Conservation (phyloP, 148 eudicot genomes). For the Fagopyrum homotropicum region DNA sequence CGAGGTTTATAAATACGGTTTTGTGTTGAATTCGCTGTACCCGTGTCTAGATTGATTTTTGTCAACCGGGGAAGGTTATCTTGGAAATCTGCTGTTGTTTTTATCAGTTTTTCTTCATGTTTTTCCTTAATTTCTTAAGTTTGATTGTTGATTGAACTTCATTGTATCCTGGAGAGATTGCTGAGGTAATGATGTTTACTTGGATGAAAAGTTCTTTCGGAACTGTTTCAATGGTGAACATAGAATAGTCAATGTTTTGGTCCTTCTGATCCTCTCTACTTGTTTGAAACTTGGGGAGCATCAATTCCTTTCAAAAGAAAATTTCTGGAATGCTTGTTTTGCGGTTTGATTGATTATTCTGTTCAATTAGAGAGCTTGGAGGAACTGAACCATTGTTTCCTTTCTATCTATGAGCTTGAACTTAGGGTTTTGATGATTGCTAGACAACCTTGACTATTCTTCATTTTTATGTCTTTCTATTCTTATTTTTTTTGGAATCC, state of each 20-base stretch:
- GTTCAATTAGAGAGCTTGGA: neutral
- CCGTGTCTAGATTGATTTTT: too few relatives aligned
- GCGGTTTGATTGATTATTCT: neutral
- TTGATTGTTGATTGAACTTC: too few relatives aligned
- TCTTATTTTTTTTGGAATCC: too few relatives aligned
- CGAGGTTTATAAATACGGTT: too few relatives aligned
- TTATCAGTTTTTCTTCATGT: too few relatives aligned
- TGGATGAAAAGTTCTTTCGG: neutral
- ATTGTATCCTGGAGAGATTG: neutral
- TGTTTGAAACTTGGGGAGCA: neutral
- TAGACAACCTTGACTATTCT: too few relatives aligned
- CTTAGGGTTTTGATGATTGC: neutral
- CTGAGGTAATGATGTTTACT: neutral
- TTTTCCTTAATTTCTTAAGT: too few relatives aligned
- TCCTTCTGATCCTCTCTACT: neutral
- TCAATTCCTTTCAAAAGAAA: neutral
- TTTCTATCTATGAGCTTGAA: neutral
- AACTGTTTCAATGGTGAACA: neutral
- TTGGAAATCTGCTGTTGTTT: too few relatives aligned
- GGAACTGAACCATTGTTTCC: neutral
- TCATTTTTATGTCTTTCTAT: too few relatives aligned
- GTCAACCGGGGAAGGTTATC: too few relatives aligned
- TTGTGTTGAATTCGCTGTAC: too few relatives aligned
- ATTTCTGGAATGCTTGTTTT: neutral
- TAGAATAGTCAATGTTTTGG: neutral